Percentiles rank a stretch among this genome's conserved stretches.
Evolutionary conservation across 192 early-diverging fungal genomes (phyloP).

Genomic region (Coemansia sp.): DNA sequence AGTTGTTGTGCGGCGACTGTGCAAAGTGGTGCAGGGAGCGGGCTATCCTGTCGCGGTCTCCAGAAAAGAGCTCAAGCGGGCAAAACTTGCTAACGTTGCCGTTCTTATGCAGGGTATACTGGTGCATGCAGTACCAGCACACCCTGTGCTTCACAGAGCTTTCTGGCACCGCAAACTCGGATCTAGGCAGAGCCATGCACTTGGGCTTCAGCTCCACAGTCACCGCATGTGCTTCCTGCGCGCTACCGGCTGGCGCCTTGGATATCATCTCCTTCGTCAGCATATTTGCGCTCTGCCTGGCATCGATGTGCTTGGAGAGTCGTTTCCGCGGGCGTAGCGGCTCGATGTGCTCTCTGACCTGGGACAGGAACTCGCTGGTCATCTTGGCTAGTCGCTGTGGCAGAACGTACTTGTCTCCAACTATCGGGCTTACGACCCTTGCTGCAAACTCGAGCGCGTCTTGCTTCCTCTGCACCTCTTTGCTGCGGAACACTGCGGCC

Average conservation of each 20-base stretch:
- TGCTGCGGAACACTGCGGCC: constrained; percentile 8
- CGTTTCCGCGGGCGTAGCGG: constrained; percentile 50
- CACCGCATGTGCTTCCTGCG: constrained; percentile 11
- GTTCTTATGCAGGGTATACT: constrained; percentile 55
- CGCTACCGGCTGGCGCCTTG: background rate
- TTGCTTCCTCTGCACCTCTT: constrained; percentile 1
- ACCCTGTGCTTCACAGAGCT: constrained; percentile 58
- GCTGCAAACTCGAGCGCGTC: constrained; percentile 20
- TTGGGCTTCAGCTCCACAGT: constrained; percentile 73
- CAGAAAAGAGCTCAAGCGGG: constrained; percentile 71
- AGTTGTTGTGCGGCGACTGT: constrained; percentile 35
- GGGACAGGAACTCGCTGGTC: constrained; percentile 36
- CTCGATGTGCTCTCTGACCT: constrained; percentile 30
- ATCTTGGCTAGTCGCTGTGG: constrained; percentile 23
- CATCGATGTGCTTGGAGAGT: constrained; percentile 52
- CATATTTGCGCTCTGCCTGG: constrained; percentile 41
- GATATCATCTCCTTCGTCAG: constrained; percentile 56
- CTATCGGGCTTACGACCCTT: constrained; percentile 49
- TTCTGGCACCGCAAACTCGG: constrained; percentile 39
- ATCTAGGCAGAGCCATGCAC: constrained; percentile 69
- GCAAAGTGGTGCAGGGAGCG: constrained; percentile 38
- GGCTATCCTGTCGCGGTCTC: constrained; percentile 18
- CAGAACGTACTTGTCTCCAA: constrained; percentile 57
- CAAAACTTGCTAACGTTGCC: constrained; percentile 59
- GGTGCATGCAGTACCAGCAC: constrained; percentile 81